Base-by-base conservation (phyloP, 257 asterid genomes). In the Oldenlandia corymbosa region DNA sequence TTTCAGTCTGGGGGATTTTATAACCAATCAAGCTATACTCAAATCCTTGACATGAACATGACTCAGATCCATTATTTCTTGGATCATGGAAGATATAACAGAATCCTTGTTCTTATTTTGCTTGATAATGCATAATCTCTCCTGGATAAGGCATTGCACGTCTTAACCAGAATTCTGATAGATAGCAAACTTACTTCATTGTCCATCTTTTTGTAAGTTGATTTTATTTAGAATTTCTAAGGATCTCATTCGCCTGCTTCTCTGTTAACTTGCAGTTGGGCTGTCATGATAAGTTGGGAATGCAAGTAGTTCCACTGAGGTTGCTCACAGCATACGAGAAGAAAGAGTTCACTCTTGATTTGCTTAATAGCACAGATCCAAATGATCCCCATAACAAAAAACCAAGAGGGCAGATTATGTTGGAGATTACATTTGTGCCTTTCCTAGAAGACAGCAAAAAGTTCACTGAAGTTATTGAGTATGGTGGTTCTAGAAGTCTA, bases 241-340 rank as follows among this genome's bases (percentile, higher is more conserved):
- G 30, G 34, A 1, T 57, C 18, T 18, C 3, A 14, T 61, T 37
- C 31, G 28, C 13, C 39, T 45, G 65, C 2, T 11, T 31, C 9
- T 3, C 42, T 37, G 34, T 28, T 2, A 1, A 14, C 27, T 60
- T 41, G 62, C 75, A 90, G 96, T 76, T 85, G 53, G 95, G 94
- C 11, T 78, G 82, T 61, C 96, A 91, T 57, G 96, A 88, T 69
- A 88, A 81, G 74, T 67, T 91, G 71, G 97, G 97, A 26, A 91
- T 84, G 93, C 96, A 91, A 82, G 78, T 73, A 10, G 75, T 81
- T 53, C 87, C 85, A 5, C 58, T 88, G 68, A 78, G 72, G 34
- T 20, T 57, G 67, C 86, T 91, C 59, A 59, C 26, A 3, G 86
- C 96, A 5, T 82, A 79, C 41, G 85, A 84, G 77, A 84, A 74